Evolutionary conservation across 1,284 basidiomycete species (phyloP).

Genomic region (Melampsora occidentalis): DNA sequence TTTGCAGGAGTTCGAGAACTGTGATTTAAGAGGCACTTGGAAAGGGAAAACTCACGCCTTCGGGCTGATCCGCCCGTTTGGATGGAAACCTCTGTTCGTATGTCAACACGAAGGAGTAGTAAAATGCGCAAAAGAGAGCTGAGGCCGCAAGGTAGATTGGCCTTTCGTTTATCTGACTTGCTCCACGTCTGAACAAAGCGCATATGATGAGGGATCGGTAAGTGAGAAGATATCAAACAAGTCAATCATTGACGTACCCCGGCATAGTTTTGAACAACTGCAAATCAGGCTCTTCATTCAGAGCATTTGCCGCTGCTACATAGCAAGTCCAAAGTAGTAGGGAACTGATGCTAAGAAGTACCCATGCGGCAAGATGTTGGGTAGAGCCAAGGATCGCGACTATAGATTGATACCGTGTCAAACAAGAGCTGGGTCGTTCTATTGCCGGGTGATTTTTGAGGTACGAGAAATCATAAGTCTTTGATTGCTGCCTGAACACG

Average conservation of each 20-base stretch:
- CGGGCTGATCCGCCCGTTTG: neutral
- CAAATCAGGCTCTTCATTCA: conserved; percentile 35
- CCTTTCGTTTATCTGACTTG: conserved; percentile 31
- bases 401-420: conserved; percentile 8
- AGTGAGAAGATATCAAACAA: neutral
- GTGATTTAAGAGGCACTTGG: neutral
- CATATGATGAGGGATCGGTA: neutral
- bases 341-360: conserved; percentile 23
- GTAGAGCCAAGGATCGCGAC: conserved; percentile 21
- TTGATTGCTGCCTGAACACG: neutral
- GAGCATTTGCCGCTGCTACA: conserved; percentile 27
- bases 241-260: conserved; percentile 5
- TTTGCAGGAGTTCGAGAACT: too few relatives aligned
- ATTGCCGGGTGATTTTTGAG: neutral
- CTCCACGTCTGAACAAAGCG: conserved; percentile 15
- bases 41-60: neutral
- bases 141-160: conserved; percentile 26
- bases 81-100: conserved; percentile 17
- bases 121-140: conserved; percentile 8
- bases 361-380: conserved; percentile 12
- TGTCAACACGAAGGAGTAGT: conserved; percentile 25
- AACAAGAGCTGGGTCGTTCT: neutral
- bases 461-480: too few relatives aligned
- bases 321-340: conserved; percentile 29
- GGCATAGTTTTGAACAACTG: conserved; percentile 29